phyloP scores from a whole-genome alignment of 2,329 filamentous ascomycete genomes.

The Hypoxylon sp. region DNA sequence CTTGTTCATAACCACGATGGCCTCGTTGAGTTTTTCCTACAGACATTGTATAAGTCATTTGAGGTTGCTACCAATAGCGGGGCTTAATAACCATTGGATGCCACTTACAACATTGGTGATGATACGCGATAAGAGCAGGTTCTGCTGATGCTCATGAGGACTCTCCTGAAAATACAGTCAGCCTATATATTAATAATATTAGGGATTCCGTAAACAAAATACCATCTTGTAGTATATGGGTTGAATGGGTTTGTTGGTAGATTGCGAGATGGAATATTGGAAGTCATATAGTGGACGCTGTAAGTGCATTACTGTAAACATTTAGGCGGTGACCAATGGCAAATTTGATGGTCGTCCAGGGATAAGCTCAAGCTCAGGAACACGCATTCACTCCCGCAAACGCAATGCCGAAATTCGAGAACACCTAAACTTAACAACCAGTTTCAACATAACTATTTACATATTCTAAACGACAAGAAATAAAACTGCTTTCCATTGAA shows the following conservation, averaged over 20 bases:
- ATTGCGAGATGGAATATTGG: conserved; percentile 11
- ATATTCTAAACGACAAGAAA: not conserved
- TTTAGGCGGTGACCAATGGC: conserved; percentile 55
- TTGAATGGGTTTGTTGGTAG: conserved; percentile 7
- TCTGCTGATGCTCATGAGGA: conserved; percentile 98
- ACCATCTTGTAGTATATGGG: conserved; percentile 46
- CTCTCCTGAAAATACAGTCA: conserved; percentile 76
- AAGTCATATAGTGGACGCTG: conserved; percentile 1
- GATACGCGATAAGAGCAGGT: conserved; percentile 90
- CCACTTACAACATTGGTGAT: conserved; percentile 93
- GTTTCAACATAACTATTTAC: not conserved
- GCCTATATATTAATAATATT: not conserved
- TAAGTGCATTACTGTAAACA: conserved; percentile 1
- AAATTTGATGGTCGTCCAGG: conserved; percentile 38
- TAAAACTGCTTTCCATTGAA: not conserved
- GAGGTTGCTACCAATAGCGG: conserved; percentile 33
- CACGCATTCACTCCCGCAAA: conserved; percentile 5
- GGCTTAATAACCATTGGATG: conserved; percentile 3
- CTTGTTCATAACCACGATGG: conserved; percentile 92
- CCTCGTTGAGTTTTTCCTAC: conserved; percentile 97
- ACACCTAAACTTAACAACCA: conserved; percentile 2
- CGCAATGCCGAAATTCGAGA: not conserved
- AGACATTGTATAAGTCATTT: conserved; percentile 28
- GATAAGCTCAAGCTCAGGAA: not conserved
- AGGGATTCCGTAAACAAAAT: conserved; percentile 1